Percentiles rank a stretch among this genome's conserved stretches.
phyloP scores from a whole-genome alignment of 768 basidiomycete species.

The Lactarius trivialis region DNA sequence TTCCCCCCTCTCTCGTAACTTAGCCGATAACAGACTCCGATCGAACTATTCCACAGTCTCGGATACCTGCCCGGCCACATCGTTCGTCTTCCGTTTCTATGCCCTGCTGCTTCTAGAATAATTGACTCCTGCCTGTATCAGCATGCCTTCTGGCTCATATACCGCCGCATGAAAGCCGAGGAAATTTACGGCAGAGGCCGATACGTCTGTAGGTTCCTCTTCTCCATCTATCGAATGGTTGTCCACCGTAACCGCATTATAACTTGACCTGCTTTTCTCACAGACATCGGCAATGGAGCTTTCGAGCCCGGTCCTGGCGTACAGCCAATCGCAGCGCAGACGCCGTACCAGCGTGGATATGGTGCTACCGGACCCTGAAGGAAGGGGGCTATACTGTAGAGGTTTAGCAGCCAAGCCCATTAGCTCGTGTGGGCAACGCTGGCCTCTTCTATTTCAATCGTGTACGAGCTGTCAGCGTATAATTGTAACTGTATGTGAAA shows the following conservation, averaged over 20 bases:
- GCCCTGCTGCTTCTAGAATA: too few relatives aligned
- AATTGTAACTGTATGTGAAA: not conserved
- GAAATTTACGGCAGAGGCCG: conserved; percentile 73
- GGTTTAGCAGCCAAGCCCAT: not conserved
- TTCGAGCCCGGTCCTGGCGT: conserved; percentile 9
- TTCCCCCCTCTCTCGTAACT: not conserved
- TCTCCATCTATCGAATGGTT: not conserved
- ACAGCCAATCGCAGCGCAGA: conserved; percentile 1
- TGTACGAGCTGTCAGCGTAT: not conserved
- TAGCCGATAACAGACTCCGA: not conserved
- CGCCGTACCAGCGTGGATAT: conserved; percentile 8
- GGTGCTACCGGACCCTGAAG: conserved; percentile 8
- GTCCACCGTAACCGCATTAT: not conserved
- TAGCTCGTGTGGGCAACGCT: not conserved
- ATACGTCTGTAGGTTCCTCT: conserved; percentile 58
- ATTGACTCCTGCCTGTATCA: conserved; percentile 20
- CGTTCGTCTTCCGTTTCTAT: conserved; percentile 29
- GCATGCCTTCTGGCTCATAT: conserved; percentile 89
- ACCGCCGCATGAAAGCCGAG: conserved; percentile 84
- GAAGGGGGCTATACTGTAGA: not conserved
- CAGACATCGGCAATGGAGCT: conserved; percentile 31
- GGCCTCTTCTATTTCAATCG: too few relatives aligned
- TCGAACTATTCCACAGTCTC: conserved; percentile 38
- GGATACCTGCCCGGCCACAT: conserved; percentile 69
- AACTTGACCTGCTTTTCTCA: not conserved